Evolutionary conservation across 2,329 filamentous ascomycete species (phyloP).

Genomic region (Pseudocercospora vitis): DNA sequence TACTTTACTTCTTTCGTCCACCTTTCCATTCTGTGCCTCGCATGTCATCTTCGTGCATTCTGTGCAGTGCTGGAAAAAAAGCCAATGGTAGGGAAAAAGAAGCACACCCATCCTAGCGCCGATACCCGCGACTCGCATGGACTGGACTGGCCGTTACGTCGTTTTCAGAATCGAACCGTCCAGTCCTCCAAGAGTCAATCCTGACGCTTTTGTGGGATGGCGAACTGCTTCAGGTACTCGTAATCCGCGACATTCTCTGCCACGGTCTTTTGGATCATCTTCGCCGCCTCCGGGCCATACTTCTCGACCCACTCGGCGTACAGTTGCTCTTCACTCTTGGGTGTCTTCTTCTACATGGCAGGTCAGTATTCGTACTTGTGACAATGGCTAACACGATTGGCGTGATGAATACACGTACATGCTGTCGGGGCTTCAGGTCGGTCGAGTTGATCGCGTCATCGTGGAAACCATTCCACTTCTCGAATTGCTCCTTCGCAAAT

Average conservation of each 20-base stretch:
- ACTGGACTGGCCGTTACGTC: slow-evolving; percentile 6
- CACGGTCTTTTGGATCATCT: slow-evolving; percentile 68
- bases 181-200: slow-evolving; percentile 7
- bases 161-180: background rate
- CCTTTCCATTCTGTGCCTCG: background rate
- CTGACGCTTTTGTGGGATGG: slow-evolving; percentile 37
- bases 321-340: slow-evolving; percentile 64
- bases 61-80: background rate
- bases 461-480: slow-evolving; percentile 97
- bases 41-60: background rate
- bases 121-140: background rate
- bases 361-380: slow-evolving; percentile 9
- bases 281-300: slow-evolving; percentile 69
- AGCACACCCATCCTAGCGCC: background rate
- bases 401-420: slow-evolving; percentile 47
- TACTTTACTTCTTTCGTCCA: background rate
- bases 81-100: background rate
- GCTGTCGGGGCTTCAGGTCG: slow-evolving; percentile 68
- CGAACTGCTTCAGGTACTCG: slow-evolving; percentile 78
- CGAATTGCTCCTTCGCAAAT: slow-evolving; percentile 72
- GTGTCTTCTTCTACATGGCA: slow-evolving; percentile 56
- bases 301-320: slow-evolving; percentile 71
- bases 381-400: slow-evolving; percentile 6
- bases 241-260: slow-evolving; percentile 72
- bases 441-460: slow-evolving; percentile 87